Evolutionary conservation across 805 yeast genomes (phyloP).

Genomic region (Lachancea nothofagi): DNA sequence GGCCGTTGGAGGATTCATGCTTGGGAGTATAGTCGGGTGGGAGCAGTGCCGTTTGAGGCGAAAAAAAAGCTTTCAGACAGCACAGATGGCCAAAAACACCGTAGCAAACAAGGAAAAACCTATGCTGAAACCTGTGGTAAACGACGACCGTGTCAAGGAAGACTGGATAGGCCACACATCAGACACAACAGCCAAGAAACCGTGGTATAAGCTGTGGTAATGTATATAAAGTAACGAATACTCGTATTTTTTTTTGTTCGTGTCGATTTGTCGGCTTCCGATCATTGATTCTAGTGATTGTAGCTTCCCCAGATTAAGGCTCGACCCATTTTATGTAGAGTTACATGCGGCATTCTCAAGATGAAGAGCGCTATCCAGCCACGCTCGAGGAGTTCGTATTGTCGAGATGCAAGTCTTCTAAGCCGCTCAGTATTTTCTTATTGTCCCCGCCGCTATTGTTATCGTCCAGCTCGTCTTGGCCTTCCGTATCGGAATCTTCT

Average conservation of each 20-base stretch:
- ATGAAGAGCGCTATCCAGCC: not conserved
- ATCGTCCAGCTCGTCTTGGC: slow-evolving; percentile 11
- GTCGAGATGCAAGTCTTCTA: slow-evolving; percentile 2
- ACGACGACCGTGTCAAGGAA: slow-evolving; percentile 20
- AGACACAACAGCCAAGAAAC: slow-evolving; percentile 9
- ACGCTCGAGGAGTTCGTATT: not conserved
- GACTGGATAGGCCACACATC: slow-evolving; percentile 20
- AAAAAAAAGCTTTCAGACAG: slow-evolving; percentile 57
- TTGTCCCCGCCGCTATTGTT: no score
- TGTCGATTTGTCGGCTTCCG: no score
- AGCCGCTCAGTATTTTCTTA: slow-evolving; percentile 11
- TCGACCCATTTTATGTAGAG: no score
- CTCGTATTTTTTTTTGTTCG: not conserved
- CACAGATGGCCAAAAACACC: slow-evolving; percentile 60
- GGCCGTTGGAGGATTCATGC: slow-evolving; percentile 71
- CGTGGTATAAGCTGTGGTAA: slow-evolving; percentile 34
- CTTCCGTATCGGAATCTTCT: slow-evolving; percentile 7
- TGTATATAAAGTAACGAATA: not conserved
- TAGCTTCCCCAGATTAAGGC: no score
- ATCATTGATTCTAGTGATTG: no score
- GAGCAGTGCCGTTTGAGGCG: slow-evolving; percentile 81
- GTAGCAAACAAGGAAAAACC: slow-evolving; percentile 35
- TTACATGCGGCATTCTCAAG: no score
- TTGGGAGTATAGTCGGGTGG: slow-evolving; percentile 85
- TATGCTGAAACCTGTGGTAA: slow-evolving; percentile 29